phyloP scores from a whole-genome alignment of 768 basidiomycete genomes.

The Podaxis pistillaris region DNA sequence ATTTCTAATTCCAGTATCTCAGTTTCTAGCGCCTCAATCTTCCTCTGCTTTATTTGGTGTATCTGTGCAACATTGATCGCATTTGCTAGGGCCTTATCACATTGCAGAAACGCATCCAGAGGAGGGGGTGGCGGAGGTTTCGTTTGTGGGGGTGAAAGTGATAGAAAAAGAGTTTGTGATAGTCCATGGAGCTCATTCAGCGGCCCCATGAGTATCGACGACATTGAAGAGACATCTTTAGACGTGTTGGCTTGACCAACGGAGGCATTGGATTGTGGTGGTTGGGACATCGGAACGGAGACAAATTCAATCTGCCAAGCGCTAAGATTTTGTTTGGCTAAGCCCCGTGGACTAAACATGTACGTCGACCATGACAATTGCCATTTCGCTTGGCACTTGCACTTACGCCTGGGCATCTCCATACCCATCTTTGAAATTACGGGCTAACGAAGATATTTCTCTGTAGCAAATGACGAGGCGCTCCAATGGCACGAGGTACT shows the following conservation, averaged over 20 bases:
- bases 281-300: slow-evolving; percentile 5
- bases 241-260: slow-evolving; percentile 11
- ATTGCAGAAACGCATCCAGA: slow-evolving; percentile 54
- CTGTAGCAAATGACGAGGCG: background rate
- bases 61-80: slow-evolving; percentile 63
- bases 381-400: background rate
- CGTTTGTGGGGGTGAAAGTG: slow-evolving; percentile 65
- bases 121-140: slow-evolving; percentile 64
- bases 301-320: background rate
- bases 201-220: slow-evolving; percentile 58
- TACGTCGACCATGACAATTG: slow-evolving; percentile 2
- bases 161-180: slow-evolving; percentile 68
- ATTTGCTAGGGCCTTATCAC: slow-evolving; percentile 62
- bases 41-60: slow-evolving; percentile 76
- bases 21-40: slow-evolving; percentile 66
- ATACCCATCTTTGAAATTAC: background rate
- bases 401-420: background rate
- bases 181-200: slow-evolving; percentile 61
- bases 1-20: slow-evolving; percentile 70
- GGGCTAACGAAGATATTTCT: background rate
- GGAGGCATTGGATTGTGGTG: slow-evolving; percentile 12
- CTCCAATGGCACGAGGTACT: background rate
- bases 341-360: slow-evolving; percentile 11
- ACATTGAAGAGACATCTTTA: slow-evolving; percentile 47
- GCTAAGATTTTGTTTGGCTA: slow-evolving; percentile 7